Percentiles rank a stretch among this genome's conserved stretches.
Conservation (phyloP, 495 filamentous ascomycete species). For the Penicillium robsamsonii region DNA sequence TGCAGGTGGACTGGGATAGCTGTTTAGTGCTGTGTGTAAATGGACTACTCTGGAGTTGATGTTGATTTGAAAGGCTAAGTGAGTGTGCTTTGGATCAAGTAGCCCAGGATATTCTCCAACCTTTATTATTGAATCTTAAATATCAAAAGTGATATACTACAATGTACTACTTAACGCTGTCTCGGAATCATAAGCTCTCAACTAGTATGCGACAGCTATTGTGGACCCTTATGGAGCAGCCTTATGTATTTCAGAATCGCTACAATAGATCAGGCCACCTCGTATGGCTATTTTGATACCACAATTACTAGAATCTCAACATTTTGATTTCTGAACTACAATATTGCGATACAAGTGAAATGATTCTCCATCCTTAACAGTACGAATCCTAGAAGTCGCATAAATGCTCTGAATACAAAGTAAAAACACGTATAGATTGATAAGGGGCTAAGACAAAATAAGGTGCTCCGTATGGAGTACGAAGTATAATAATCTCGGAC, state of each 20-base stretch:
- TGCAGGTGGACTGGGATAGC: conserved; percentile 2
- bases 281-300: conserved; percentile 4
- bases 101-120: neutral
- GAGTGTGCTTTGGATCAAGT: neutral
- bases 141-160: neutral
- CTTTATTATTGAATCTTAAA: neutral
- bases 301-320: neutral
- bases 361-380: neutral
- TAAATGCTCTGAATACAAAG: neutral
- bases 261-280: conserved; percentile 23
- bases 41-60: neutral
- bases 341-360: neutral
- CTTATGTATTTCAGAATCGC: conserved; percentile 13
- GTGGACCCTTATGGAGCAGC: conserved; percentile 19
- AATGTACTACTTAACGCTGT: neutral
- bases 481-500: neutral
- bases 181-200: neutral
- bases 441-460: neutral
- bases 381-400: neutral
- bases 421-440: neutral
- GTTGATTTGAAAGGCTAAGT: neutral
- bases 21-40: neutral
- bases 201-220: conserved; percentile 1
- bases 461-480: neutral
- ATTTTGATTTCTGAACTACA: neutral